Evolutionary conservation across 1,284 basidiomycete species (phyloP).

Genomic region (Leccinum variabile): DNA sequence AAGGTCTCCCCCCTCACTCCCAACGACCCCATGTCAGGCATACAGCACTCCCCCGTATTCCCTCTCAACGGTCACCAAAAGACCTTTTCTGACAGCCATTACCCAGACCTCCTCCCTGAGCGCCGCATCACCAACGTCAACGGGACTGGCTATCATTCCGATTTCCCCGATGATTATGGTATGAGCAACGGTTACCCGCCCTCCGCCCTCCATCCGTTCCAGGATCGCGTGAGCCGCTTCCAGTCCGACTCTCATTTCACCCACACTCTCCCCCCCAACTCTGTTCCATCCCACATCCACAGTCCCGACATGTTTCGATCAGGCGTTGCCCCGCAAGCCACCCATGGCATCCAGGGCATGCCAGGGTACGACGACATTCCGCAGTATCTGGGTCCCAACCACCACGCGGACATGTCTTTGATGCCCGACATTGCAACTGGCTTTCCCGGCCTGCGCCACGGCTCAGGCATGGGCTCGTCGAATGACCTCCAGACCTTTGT

Average conservation of each 20-base stretch:
- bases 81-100: conserved; percentile 52
- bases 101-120: conserved; percentile 55
- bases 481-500: conserved; percentile 79
- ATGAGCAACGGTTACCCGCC: conserved; percentile 52
- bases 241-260: conserved; percentile 48
- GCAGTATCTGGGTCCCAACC: conserved; percentile 51
- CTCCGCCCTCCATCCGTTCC: conserved; percentile 52
- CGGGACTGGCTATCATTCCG: conserved; percentile 48
- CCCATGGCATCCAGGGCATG: conserved; percentile 53
- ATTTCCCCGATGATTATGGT: conserved; percentile 62
- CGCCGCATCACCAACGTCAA: conserved; percentile 53
- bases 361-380: conserved; percentile 57
- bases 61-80: conserved; percentile 46
- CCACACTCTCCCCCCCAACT: conserved; percentile 42
- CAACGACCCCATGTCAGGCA: conserved; percentile 55
- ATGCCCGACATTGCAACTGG: conserved; percentile 63
- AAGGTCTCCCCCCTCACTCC: conserved; percentile 75
- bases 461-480: conserved; percentile 56
- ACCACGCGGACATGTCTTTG: conserved; percentile 54
- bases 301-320: conserved; percentile 54
- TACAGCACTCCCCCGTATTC: conserved; percentile 56
- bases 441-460: conserved; percentile 62
- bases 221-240: conserved; percentile 56
- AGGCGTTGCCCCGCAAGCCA: conserved; percentile 66
- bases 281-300: conserved; percentile 47